phyloP scores from a whole-genome alignment of 495 filamentous ascomycete species.

The Beverwykella pulmonaria region DNA sequence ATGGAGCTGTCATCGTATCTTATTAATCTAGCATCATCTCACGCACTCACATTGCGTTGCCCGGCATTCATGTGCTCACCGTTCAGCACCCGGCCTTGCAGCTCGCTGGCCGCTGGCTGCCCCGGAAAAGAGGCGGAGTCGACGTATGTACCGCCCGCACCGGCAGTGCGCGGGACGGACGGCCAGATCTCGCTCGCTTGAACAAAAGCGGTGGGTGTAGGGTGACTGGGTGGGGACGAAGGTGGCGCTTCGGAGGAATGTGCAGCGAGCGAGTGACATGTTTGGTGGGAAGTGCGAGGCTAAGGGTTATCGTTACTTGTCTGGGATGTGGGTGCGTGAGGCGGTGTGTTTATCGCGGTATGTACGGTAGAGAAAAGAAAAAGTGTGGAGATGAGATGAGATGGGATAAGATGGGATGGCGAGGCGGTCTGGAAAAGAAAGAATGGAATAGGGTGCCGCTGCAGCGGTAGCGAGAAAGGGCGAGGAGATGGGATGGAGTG shows the following conservation, averaged over 20 bases:
- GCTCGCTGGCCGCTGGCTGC: too few relatives aligned
- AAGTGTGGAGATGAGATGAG: slow-evolving; percentile 1
- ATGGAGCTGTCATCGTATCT: too few relatives aligned
- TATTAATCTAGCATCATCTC: too few relatives aligned
- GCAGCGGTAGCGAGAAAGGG: neutral
- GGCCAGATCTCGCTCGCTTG: neutral
- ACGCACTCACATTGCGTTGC: too few relatives aligned
- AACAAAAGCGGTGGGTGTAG: neutral
- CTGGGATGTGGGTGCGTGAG: neutral
- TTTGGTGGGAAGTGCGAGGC: neutral
- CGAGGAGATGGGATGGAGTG: neutral
- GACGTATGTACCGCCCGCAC: neutral
- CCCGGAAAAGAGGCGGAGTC: too few relatives aligned
- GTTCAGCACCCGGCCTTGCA: neutral
- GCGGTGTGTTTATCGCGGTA: neutral
- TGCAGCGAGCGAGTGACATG: slow-evolving; percentile 7
- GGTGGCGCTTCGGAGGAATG: slow-evolving; percentile 4
- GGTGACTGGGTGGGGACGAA: neutral
- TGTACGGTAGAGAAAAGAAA: neutral
- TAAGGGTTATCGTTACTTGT: neutral
- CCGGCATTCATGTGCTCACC: too few relatives aligned
- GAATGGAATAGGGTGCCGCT: neutral
- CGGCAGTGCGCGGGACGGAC: neutral
- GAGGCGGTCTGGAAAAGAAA: neutral
- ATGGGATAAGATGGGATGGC: too few relatives aligned